Base-by-base conservation (phyloP, 345 rosid species). In the Eucalyptus decipiens region DNA sequence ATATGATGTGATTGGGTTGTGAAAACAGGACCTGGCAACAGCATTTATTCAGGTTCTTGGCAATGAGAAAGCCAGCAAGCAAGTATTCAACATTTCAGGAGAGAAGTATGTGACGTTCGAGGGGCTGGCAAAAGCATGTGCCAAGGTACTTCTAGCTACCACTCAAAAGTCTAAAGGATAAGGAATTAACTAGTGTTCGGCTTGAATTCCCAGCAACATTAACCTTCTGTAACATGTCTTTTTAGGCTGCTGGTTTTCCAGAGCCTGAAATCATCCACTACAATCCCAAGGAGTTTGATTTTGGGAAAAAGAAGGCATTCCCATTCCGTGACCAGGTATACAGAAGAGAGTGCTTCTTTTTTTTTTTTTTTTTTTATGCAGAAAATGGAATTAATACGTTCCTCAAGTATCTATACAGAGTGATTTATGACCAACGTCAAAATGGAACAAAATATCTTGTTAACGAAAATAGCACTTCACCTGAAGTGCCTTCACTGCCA, bases 281-380 rank as follows among this genome's bases (percentile, higher is more conserved):
- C 91, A 95, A 95, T 91, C 99, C 98, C 80, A 96, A 97, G 92
- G 98, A 97, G 42, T 98, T 95, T 32, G 98, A 98, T 91, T 96
- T 96, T 37, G 99, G 99, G 28, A 97, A 98, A 91, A 98, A 98
- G 97, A 97, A 98, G 92, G 95, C 99, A 19, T 98, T 98, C 91
- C 99, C 99, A 69, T 98, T 97, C 97, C 96, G 99, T 23, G 99
- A 98, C 89, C 98, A 95, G 99, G 99, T 96, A 94, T 91, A 49
- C 80, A 17, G 62, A 24, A 48, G 67, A 86, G 54, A 49, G 62
- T 40, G 18, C 40, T 6, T 0, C 9, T 45, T 54, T 28, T 51
- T 19, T 69, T 32, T 34, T 3, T 18, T 34, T 19, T 5, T 19
- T 9, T 24, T 18, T 72, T 8, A 76, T 37, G 28, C 47, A 76